Evolutionary conservation across 106 monocot genomes (phyloP).

Genomic region (Ottelia alismoides): DNA sequence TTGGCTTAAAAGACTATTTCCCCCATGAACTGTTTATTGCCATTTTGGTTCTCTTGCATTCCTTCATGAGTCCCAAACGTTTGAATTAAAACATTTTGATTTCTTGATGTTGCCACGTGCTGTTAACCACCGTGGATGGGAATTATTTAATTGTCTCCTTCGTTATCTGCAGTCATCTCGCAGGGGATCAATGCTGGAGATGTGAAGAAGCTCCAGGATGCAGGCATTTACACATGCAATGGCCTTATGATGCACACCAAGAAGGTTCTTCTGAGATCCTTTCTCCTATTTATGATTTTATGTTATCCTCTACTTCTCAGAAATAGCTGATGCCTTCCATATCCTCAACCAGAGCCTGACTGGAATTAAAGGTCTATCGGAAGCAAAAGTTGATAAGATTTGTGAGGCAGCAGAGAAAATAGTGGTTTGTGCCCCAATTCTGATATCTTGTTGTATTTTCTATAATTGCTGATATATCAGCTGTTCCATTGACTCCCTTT

Average conservation of each 20-base stretch:
- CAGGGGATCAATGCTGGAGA: constrained; percentile 98
- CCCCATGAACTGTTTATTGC: no score
- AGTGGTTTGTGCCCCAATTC: constrained; percentile 32
- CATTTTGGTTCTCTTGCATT: no score
- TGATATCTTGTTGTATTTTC: not conserved
- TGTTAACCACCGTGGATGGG: no score
- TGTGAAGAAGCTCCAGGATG: constrained; percentile 97
- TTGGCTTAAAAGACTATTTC: no score
- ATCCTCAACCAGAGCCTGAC: constrained; percentile 45
- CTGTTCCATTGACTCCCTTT: not conserved
- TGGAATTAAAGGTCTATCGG: constrained; percentile 90
- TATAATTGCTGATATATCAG: not conserved
- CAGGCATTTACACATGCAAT: constrained; percentile 98
- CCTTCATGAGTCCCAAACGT: no score
- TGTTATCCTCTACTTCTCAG: not conserved
- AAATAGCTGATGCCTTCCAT: not conserved
- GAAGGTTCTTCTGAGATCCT: constrained; percentile 37
- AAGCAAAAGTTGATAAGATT: constrained; percentile 96
- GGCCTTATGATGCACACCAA: constrained; percentile 99
- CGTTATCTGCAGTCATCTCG: constrained; percentile 54
- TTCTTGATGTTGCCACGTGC: no score
- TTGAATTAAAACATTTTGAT: no score
- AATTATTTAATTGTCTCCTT: not conserved
- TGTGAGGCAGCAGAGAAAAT: constrained; percentile 88
- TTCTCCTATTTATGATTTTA: no score